Evolutionary conservation across 352 stramenopile genomes (phyloP), one percentile per base, ranked within the genome.

Genomic region (Elongisporangium anandrum): DNA sequence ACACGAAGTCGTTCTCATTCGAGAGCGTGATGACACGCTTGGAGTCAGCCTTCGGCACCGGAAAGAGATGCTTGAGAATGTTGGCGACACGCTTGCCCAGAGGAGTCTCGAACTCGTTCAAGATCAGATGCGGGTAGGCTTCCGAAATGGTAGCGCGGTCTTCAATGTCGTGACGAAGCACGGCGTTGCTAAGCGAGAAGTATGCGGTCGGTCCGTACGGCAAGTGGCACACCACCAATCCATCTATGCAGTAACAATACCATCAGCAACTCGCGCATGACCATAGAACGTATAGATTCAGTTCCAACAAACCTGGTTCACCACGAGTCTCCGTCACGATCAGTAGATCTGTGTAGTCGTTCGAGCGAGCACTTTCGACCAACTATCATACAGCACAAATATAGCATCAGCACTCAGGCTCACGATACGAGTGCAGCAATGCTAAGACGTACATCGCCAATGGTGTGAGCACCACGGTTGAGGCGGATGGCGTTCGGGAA

Each of bases 31-130:
- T 96, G 4, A 99, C 92, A 50, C 98, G 90, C 71, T 97, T 96
- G 22, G 95, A 92, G 69, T 99, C 97, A 19, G 84, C 60, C 70
- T 98, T 98, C 4, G 97, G 97, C 45, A 99, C 95, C 0, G 98
- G 98, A 71, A 99, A 99, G 26, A 99, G 69, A 74, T 99, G 97
- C 78, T 99, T 99, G 5, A 99, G 80, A 69, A 99, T 98, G 71
- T 98, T 99, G 54, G 88, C 87, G 29, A 99, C 91, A 50, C 98
- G 92, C 65, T 96, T 85, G 50, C 97, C 98, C 48, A 99, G 78
- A 20, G 87, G 61, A 13, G 94, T 98, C 52, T 97, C 80, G 63
- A 99, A 99, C 68, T 98, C 88, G 76, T 99, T 92, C 49, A 99
- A 72, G 60, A 99, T 98, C 54, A 99, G 77, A 75, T 98, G 95